Base-by-base conservation (phyloP, 2,329 filamentous ascomycete genomes). In the Exophiala bonariae region DNA sequence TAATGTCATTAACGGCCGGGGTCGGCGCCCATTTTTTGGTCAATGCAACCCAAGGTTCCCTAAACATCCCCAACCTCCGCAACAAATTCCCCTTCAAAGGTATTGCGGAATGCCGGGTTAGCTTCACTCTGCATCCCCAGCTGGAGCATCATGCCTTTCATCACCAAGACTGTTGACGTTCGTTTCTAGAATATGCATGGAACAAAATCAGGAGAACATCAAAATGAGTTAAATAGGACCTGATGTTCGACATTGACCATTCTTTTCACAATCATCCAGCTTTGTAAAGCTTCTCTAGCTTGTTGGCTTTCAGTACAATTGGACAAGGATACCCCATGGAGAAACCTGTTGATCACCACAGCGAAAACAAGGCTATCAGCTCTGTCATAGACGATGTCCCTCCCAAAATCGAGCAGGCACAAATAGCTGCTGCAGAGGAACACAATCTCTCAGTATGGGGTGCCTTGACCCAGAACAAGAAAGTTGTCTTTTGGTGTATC, bases 401-500 rank as follows among this genome's bases (percentile, higher is more conserved):
- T 16, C 48, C 49, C 6, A 46, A 48, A 35, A 18, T 49, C 40
- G 49, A 55, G 38, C 47, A 54, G 33, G 54, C 45, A 7, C 44
- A 41, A 22, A 31, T 49, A 10, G 48, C 45, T 19, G 44, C 50
- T n/a, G 46, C 48, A 26, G 51, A 55, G 40, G 56, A 57, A 34
- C 56, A 52, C 38, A 42, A 44, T 22, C 49, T 52, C 28, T 55
- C 56, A 4, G 49, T 54, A 7, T 49, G 54, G 49, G 35, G 48
- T 16, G 54, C 50, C 34, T 17, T 57, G 18, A 34, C 37, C 16
- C 52, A 57, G 36, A 44, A 59, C 43, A 52, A 44, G 26, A 23
- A 11, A 5, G 43, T 54, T 7, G 56, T 57, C 31, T 56, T 54
- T 33, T 59, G 56, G 56, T 55, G 49, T 33, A 43, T 59, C n/a